phyloP scores from a whole-genome alignment of 31 red algal genomes.

The Endocladia muricata region DNA sequence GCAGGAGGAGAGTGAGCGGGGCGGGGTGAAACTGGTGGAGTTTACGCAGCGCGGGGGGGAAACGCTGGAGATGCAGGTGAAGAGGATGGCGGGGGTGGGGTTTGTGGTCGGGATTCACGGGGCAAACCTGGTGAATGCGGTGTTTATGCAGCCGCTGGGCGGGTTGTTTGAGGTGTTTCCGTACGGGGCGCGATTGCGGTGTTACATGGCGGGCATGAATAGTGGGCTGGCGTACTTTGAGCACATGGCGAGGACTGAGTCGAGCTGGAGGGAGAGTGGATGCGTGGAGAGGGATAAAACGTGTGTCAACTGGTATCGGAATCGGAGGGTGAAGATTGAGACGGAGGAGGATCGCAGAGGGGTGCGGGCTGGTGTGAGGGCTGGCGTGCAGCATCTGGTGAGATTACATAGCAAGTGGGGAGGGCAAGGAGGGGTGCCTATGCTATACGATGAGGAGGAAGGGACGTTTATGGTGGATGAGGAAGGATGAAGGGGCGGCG shows the following conservation, averaged over 20 bases:
- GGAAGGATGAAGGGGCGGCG: not conserved
- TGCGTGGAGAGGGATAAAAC: not conserved
- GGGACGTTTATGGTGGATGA: not conserved
- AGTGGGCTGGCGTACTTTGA: conserved; percentile 19
- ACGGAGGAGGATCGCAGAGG: not conserved
- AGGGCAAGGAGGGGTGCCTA: not conserved
- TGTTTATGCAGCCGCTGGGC: conserved; percentile 40
- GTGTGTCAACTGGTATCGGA: not conserved
- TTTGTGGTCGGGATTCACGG: conserved; percentile 67
- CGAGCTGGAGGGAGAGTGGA: not conserved
- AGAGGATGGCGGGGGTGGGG: conserved; percentile 9
- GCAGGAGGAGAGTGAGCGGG: not conserved
- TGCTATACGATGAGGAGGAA: not conserved
- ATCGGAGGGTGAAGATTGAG: not conserved
- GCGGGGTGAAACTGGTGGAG: not conserved
- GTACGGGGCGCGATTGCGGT: not conserved
- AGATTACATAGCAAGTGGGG: not conserved
- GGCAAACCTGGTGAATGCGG: conserved; percentile 60
- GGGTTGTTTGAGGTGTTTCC: conserved; percentile 55
- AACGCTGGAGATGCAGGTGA: conserved; percentile 11
- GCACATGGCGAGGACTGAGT: not conserved
- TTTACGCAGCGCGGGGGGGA: not conserved
- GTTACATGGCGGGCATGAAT: conserved; percentile 20
- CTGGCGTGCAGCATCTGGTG: not conserved
- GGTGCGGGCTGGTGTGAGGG: not conserved